Base-by-base conservation (phyloP, 2,329 filamentous ascomycete genomes). In the Sporothrix pallida region DNA sequence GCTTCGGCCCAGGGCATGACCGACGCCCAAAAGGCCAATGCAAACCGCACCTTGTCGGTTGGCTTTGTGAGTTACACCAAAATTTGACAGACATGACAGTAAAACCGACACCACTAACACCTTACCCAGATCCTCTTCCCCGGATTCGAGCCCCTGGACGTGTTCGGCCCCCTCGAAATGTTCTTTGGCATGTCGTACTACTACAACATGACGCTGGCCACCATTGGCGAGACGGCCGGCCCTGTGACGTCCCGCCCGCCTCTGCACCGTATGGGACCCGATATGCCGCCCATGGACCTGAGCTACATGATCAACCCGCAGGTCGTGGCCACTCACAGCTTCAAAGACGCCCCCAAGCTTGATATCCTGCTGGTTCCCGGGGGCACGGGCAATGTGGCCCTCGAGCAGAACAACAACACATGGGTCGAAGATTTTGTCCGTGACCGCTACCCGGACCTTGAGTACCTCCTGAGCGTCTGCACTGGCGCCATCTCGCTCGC, bases 251-350 rank as follows among this genome's bases (percentile, higher is more conserved):
- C 58, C 6, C 58, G 58, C 7, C 58, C 58, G 7, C 58, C 58
- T 20, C 58, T 63, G 17, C 58, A 63, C 31, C 17, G 17, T 7
- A 63, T 63, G 58, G 58, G 7, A 8, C 58, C 58, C 17, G 17
- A 63, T 26, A 3, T 12, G 31, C 58, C 58, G 31, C 31, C 58
- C 58, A 63, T 63, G 58, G 58, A 63, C 31, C n/a, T 63, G 7
- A 63, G 58, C 58, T 63, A 63, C 58, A 63, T 63, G 58, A 63
- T 63, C 31, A 63, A 63, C 37, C 58, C 58, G 15, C 58, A 63
- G 17, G 58, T 63, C 15, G 58, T 63, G 15, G 58, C 58, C 26
- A 63, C 58, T 6, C 31, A 63, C 17, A 20, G 31, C 1, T 63
- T 63, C 20, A 37, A 63, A 8, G 42, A 31, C 8, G 58, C 58